Evolutionary conservation across 805 yeast species (phyloP), one percentile per base, ranked within the genome.

Genomic region (Teunomyces cretensis): DNA sequence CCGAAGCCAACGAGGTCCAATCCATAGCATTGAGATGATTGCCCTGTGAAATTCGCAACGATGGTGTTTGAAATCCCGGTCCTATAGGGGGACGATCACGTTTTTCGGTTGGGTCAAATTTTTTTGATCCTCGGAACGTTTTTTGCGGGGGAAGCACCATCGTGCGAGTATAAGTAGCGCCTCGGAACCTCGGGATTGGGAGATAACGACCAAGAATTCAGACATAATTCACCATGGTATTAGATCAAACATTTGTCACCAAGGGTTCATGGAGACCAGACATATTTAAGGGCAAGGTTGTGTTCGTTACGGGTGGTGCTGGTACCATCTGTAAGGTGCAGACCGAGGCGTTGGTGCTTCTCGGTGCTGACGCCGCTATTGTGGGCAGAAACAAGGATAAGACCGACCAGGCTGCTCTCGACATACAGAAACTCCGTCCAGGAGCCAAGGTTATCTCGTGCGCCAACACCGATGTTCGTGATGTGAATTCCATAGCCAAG

Each of bases 221-320:
- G 38, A n/a, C 19, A 22, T 19, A 19, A 35, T 35, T 35, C 22
- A 35, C 6, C n/a, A 22, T 12, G 38, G 22, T 17, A 12, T 51
- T 60, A 42, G 56, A 54, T 31, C 49, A 48, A 22, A 45, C 61
- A 13, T 60, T 51, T 36, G 46, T 60, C 16, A 48, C 53, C 15
- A 36, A 48, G 22, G 50, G 57, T 17, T 50, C 45, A 15, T 61
- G 65, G 65, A 61, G 58, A 36, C 49, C 58, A 12, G 60, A 59
- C 42, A 30, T 61, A 16, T 61, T 61, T 51, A 54, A 56, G 42
- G 65, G 65, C 17, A 61, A 61, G 47, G 65, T 61, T n/a, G 64
- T 55, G 19, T 61, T 61, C 39, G 64, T 60, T 43, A 61, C 65
- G 0, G 65, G 65, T 11, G 65, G 65, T 17, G 64, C 65, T 9